Percentiles rank a stretch among this genome's conserved stretches.
Evolutionary conservation across 192 early-diverging fungal species (phyloP).

Genomic region (Gorgonomyces haynaldii): DNA sequence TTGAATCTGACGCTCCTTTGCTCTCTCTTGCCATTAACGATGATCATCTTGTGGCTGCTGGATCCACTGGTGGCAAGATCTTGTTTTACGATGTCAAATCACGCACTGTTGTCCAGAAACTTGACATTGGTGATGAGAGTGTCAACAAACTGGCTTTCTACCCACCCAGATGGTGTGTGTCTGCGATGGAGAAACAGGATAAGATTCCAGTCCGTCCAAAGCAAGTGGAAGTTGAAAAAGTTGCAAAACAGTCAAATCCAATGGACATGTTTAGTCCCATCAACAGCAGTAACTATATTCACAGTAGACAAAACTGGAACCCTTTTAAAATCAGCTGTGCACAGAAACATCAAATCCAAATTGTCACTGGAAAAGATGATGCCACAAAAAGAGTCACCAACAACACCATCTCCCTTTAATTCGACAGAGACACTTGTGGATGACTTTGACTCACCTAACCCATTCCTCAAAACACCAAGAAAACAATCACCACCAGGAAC

Average conservation of each 20-base stretch:
- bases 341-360: not conserved
- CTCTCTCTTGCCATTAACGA: constrained; percentile 19
- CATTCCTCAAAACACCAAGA: not conserved
- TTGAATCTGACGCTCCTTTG: constrained; percentile 17
- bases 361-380: not conserved
- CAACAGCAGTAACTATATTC: constrained; percentile 5
- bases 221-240: not conserved
- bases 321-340: no score
- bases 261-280: constrained; percentile 48
- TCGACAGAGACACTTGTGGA: not conserved
- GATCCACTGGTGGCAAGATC: constrained; percentile 13
- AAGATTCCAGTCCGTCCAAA: no score
- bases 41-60: constrained; percentile 25
- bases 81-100: constrained; percentile 22
- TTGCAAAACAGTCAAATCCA: constrained; percentile 5
- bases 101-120: constrained; percentile 3
- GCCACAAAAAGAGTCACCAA: not conserved
- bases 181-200: constrained; percentile 19
- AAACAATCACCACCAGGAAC: no score
- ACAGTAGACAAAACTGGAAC: not conserved
- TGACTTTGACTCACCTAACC: not conserved
- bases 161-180: constrained; percentile 18
- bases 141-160: constrained; percentile 18
- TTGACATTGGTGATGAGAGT: not conserved
- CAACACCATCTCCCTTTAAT: not conserved